Evolutionary conservation across 2,329 filamentous ascomycete genomes (phyloP).

Genomic region (Escovopsis weberi): DNA sequence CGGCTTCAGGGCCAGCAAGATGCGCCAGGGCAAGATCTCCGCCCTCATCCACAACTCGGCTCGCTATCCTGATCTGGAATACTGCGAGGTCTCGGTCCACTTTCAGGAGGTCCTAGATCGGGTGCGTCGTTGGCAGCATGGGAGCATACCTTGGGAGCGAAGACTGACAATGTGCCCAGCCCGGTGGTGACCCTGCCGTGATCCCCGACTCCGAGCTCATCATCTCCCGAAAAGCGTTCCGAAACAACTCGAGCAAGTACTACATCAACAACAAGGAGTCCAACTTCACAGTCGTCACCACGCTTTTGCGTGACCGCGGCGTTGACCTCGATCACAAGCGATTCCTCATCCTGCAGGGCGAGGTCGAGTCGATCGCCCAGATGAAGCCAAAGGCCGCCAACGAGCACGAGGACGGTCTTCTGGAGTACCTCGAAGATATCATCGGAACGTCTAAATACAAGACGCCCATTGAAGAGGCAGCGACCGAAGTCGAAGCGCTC

Average conservation of each 20-base stretch:
- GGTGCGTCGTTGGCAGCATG: conserved; percentile 22
- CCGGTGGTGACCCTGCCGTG: conserved; percentile 57
- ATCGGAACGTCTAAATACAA: conserved; percentile 99
- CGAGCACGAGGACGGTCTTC: conserved; percentile 88
- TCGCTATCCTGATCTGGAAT: conserved; percentile 67
- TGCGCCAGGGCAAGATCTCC: conserved; percentile 97
- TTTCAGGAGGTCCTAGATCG: conserved; percentile 92
- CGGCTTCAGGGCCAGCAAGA: conserved; percentile 96
- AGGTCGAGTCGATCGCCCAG: conserved; percentile 96
- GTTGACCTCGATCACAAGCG: conserved; percentile 97
- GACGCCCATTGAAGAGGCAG: conserved; percentile 86
- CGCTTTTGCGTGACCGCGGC: conserved; percentile 70
- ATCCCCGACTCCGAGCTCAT: conserved; percentile 75
- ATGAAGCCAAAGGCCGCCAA: conserved; percentile 96
- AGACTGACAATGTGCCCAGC: conserved; percentile 27
- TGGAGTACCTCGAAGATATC: conserved; percentile 96
- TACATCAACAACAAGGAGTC: conserved; percentile 86
- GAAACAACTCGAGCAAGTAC: conserved; percentile 96
- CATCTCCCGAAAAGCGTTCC: conserved; percentile 86
- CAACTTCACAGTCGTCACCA: conserved; percentile 84
- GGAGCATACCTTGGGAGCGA: too few relatives aligned
- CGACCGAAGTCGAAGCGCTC: conserved; percentile 73
- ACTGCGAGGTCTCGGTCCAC: conserved; percentile 91
- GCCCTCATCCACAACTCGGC: conserved; percentile 96
- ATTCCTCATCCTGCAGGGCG: conserved; percentile 91